These are phyloP conservation scores for Dothideomycetes sp. DNA, from an alignment of 2,329 filamentous ascomycete genomes.

Conservation along the genomic window DNA sequence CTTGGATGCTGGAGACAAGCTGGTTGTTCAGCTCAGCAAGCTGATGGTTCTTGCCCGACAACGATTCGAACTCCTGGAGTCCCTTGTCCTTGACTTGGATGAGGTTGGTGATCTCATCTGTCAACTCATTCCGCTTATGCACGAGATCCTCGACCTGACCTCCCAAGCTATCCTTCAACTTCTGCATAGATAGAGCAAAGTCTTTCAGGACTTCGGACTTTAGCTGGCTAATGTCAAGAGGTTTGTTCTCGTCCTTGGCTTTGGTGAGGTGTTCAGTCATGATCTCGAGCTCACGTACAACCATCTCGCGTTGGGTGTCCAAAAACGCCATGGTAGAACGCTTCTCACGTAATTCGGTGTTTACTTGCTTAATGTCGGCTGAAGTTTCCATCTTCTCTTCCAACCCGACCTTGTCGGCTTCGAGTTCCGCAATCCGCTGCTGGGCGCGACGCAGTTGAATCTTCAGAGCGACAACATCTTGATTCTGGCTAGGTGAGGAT, in stretches of 20 bases:
- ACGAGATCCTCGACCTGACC: slow-evolving; percentile 78
- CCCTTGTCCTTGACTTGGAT: slow-evolving; percentile 84
- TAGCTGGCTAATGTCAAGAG: slow-evolving; percentile 67
- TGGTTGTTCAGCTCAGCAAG: slow-evolving; percentile 93
- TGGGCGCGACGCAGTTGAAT: slow-evolving; percentile 74
- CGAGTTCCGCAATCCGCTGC: slow-evolving; percentile 76
- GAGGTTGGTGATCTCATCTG: slow-evolving; percentile 76
- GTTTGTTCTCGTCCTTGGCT: slow-evolving; percentile 72
- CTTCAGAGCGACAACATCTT: slow-evolving; percentile 42
- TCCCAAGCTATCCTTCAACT: slow-evolving; percentile 70
- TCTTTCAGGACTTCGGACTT: slow-evolving; percentile 54
- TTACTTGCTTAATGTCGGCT: slow-evolving; percentile 62
- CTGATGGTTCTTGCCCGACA: slow-evolving; percentile 90
- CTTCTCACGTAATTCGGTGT: slow-evolving; percentile 84
- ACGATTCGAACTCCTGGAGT: slow-evolving; percentile 87
- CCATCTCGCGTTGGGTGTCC: slow-evolving; percentile 90
- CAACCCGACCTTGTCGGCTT: slow-evolving; percentile 59
- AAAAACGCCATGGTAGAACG: slow-evolving; percentile 90
- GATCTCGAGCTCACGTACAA: slow-evolving; percentile 83
- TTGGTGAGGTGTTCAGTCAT: slow-evolving; percentile 80
- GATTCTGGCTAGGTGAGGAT: slow-evolving; percentile 39
- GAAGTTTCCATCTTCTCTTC: slow-evolving; percentile 47
- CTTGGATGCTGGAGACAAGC: slow-evolving; percentile 87
- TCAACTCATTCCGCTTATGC: slow-evolving; percentile 70
- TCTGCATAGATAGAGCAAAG: slow-evolving; percentile 52